Conservation (phyloP, 768 basidiomycete species). For the Tulasnella sp. region DNA sequence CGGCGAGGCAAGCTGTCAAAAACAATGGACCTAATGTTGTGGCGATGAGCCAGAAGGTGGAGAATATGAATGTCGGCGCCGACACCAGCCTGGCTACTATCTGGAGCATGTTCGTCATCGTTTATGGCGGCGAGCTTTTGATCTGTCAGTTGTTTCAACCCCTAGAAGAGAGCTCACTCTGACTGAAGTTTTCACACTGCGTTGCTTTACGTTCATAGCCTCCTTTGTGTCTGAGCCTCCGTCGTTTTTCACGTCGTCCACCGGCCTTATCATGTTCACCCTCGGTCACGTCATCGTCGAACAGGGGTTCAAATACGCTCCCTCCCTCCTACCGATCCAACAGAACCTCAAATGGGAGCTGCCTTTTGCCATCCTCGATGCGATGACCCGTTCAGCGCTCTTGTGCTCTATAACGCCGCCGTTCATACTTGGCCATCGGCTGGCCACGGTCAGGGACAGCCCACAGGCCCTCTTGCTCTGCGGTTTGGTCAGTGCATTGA, state of each 20-base stretch:
- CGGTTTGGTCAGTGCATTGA: conserved; percentile 36
- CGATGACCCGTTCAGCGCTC: conserved; percentile 64
- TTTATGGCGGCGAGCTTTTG: conserved; percentile 70
- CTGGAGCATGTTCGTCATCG: conserved; percentile 47
- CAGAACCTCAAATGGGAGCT: conserved; percentile 50
- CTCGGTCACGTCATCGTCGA: conserved; percentile 47
- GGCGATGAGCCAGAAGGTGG: conserved; percentile 20
- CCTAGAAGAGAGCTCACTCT: conserved; percentile 24
- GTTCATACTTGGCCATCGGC: conserved; percentile 43
- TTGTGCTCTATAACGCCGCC: conserved; percentile 70
- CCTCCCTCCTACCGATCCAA: conserved; percentile 11
- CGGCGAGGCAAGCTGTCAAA: conserved; percentile 17
- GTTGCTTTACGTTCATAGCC: conserved; percentile 29
- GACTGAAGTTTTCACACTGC: not conserved
- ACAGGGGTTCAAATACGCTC: conserved; percentile 47
- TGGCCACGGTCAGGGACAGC: conserved; percentile 43
- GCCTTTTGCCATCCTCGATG: conserved; percentile 63
- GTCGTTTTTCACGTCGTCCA: conserved; percentile 70
- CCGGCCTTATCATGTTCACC: conserved; percentile 51
- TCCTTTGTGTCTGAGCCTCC: conserved; percentile 55
- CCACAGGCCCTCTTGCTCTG: conserved; percentile 69
- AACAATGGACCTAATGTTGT: conserved; percentile 24
- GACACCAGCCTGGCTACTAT: conserved; percentile 20
- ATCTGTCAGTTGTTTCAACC: conserved; percentile 32
- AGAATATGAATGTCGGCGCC: conserved; percentile 29